These are phyloP conservation scores for Cicer chorassanicum DNA, from an alignment of 306 rosid genomes.

Conservation along the genomic window DNA sequence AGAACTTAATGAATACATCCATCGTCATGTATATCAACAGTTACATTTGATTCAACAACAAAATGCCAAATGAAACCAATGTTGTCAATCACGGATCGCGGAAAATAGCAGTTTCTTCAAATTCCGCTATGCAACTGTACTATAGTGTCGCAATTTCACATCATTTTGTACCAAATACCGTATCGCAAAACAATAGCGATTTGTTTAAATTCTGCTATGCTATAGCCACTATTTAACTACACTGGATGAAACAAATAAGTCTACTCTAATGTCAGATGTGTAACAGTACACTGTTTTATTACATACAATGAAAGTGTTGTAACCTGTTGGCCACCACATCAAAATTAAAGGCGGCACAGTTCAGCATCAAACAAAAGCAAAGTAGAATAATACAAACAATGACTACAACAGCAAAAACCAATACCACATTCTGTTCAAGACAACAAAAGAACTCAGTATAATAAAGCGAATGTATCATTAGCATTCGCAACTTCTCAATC, in stretches of 20 bases:
- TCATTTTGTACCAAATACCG: no score
- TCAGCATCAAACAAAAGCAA: conserved; percentile 30
- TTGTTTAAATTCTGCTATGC: no score
- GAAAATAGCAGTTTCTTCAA: no score
- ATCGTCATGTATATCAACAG: conserved; percentile 20
- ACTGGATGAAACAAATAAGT: neutral
- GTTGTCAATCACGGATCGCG: no score
- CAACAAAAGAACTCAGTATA: neutral
- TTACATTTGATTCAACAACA: conserved; percentile 28
- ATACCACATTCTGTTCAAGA: conserved; percentile 9
- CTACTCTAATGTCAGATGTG: neutral
- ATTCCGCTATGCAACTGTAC: no score
- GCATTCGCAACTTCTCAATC: conserved; percentile 26
- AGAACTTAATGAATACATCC: neutral
- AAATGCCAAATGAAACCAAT: conserved; percentile 35
- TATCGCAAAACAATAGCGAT: no score
- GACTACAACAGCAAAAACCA: conserved; percentile 12
- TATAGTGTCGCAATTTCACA: no score
- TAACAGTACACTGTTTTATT: conserved; percentile 12
- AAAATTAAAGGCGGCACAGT: conserved; percentile 26
- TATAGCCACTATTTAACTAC: no score
- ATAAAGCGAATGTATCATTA: conserved; percentile 24
- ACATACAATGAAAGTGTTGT: conserved; percentile 9
- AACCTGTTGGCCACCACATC: neutral
- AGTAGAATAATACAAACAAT: conserved; percentile 34